These are phyloP conservation scores for Backusella mclennaniae DNA, from an alignment of 192 early-diverging fungal species.

Conservation along the genomic window DNA sequence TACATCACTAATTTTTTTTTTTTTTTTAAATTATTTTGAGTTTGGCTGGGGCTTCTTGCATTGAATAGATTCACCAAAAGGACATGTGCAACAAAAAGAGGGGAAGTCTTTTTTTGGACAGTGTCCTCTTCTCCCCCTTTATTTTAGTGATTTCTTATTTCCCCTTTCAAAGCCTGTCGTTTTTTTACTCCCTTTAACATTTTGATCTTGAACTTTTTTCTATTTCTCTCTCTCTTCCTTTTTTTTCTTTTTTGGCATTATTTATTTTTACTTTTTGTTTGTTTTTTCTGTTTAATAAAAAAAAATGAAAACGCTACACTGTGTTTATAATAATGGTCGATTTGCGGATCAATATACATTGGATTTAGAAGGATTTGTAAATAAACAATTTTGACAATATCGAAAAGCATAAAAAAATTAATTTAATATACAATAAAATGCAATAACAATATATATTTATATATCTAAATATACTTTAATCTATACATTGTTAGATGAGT, in stretches of 20 bases:
- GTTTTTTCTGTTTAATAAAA: no score
- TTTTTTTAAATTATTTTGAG: neutral
- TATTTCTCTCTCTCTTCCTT: neutral
- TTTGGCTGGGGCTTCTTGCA: neutral
- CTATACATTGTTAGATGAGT: constrained; percentile 9
- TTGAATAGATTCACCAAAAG: neutral
- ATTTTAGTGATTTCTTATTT: neutral
- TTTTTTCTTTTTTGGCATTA: constrained; percentile 7
- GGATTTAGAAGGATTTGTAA: constrained; percentile 34
- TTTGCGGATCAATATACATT: constrained; percentile 35
- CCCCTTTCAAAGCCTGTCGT: neutral
- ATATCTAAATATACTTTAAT: neutral
- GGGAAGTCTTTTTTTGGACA: neutral
- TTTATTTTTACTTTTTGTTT: neutral
- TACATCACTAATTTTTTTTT: neutral
- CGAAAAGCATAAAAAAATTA: neutral
- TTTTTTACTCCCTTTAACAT: constrained; percentile 5
- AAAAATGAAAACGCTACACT: constrained; percentile 26
- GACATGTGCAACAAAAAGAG: constrained; percentile 3
- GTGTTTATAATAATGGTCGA: constrained; percentile 2
- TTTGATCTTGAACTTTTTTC: constrained; percentile 8
- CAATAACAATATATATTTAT: neutral
- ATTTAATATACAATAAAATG: neutral
- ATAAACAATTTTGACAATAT: neutral
- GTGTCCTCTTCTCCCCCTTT: neutral